Base-by-base conservation (phyloP, 176 grass and related monocot species). In the Phyllostachys edulis region DNA sequence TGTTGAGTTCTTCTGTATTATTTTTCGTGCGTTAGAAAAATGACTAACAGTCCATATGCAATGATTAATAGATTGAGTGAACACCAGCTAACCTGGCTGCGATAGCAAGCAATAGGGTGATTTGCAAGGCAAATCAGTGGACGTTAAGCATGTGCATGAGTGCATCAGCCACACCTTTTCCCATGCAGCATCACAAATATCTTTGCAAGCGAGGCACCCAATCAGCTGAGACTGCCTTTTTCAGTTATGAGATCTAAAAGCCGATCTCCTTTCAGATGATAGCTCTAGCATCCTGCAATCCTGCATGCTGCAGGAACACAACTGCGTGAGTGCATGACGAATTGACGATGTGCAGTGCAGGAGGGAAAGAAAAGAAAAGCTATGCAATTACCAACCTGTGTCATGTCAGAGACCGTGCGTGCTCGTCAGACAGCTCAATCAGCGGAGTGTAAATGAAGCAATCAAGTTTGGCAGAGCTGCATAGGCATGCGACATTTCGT, bases 221-320 rank as follows among this genome's bases (percentile, higher is more conserved):
- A 78, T 73, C 83, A 82, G 65, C 37, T 55, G 24, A 32, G 10
- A 46, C 41, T 36, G 27, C 16, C 67, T 29, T 90, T 83, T 90
- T 21, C 73, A 67, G 73, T 10, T 60, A 21, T 74, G 36, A 75
- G 55, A 63, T 80, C 15, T 9, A 54, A 86, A 86, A 71, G 83
- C 38, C 40, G 37, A 67, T 61, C 80, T 42, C 29, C 84, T 87
- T 73, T 87, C 50, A 49, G 50, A 52, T 65, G 46, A 84, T 56
- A 14, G 16, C 29, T 20, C 63, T 24, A 50, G 50, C 67, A 18
- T 52, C 16, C 5, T 70, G 14, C 16, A 18, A 18, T 18, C 50
- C 5, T 70, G 14, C 16, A 18, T 14, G 57, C 15, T 37, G 52
- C 21, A 6, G 32, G 55, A n/a, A 34, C 73, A 13, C 62, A n/a